Evolutionary conservation across 805 yeast genomes (phyloP).

Genomic region (Saccharomycopsis amapae): DNA sequence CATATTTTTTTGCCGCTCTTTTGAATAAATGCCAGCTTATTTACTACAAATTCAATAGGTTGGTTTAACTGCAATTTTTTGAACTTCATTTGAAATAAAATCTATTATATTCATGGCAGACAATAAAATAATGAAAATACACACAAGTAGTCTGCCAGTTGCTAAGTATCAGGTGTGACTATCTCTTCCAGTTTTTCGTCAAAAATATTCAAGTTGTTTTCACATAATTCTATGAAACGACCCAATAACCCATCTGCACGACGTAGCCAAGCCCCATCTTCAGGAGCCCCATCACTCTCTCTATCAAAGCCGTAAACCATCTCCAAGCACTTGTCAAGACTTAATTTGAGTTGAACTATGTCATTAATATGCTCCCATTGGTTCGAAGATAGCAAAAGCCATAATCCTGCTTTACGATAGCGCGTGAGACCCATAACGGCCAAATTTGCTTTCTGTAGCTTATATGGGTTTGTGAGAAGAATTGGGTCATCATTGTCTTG

Average conservation of each 20-base stretch:
- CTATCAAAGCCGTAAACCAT: conserved; percentile 3
- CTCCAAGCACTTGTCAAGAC: not conserved
- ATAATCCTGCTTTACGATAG: conserved; percentile 65
- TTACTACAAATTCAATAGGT: no score
- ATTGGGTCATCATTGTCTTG: conserved; percentile 28
- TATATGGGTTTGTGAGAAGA: conserved; percentile 29
- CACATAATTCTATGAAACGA: conserved; percentile 2
- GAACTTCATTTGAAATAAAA: no score
- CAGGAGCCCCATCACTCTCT: not conserved
- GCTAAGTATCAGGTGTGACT: no score
- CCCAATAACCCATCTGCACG: conserved; percentile 14
- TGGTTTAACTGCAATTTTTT: no score
- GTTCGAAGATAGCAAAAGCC: conserved; percentile 67
- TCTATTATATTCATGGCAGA: no score
- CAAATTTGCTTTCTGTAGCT: conserved; percentile 32
- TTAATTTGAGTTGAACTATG: conserved; percentile 5
- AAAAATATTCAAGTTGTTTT: conserved; percentile 1
- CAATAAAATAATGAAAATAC: no score
- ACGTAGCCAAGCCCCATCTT: conserved; percentile 4
- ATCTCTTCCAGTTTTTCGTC: no score
- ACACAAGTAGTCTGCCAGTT: no score
- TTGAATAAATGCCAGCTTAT: no score
- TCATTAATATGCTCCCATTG: conserved; percentile 44
- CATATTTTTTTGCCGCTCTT: no score
- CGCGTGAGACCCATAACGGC: conserved; percentile 50